Conservation (phyloP, 371 early-diverging fungal species). For the Dichotomocladium elegans region DNA sequence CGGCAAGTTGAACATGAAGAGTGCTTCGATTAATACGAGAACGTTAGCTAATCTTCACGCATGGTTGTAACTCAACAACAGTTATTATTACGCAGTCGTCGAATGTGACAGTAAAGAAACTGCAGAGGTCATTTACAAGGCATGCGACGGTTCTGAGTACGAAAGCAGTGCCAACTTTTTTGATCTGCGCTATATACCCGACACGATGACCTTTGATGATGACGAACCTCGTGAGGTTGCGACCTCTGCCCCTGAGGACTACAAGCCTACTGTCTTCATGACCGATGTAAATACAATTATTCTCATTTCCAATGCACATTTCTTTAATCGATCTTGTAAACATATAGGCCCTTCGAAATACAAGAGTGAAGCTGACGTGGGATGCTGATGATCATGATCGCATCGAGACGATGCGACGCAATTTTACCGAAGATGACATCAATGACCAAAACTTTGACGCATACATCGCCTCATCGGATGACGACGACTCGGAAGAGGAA, state of each 20-base stretch:
- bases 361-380: conserved; percentile 94
- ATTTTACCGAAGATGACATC: conserved; percentile 86
- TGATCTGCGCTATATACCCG: conserved; percentile 96
- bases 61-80: not conserved
- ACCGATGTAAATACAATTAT: conserved; percentile 53
- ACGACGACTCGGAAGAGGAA: conserved; percentile 38
- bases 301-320: too few species aligned
- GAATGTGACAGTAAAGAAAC: conserved; percentile 88
- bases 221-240: conserved; percentile 72
- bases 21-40: not conserved
- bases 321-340: too few species aligned
- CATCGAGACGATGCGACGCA: conserved; percentile 70
- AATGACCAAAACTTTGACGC: conserved; percentile 88
- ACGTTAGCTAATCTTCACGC: too few species aligned
- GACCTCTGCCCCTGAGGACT: conserved; percentile 70
- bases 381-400: conserved; percentile 93
- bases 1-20: conserved; percentile 25
- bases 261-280: conserved; percentile 75
- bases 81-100: conserved; percentile 94
- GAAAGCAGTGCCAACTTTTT: conserved; percentile 93
- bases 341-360: conserved; percentile 81
- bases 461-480: conserved; percentile 81
- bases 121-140: conserved; percentile 76
- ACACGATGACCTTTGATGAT: conserved; percentile 85
- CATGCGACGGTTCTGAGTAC: conserved; percentile 93